phyloP scores from a whole-genome alignment of 768 basidiomycete species.

The Naematelia encephala region DNA sequence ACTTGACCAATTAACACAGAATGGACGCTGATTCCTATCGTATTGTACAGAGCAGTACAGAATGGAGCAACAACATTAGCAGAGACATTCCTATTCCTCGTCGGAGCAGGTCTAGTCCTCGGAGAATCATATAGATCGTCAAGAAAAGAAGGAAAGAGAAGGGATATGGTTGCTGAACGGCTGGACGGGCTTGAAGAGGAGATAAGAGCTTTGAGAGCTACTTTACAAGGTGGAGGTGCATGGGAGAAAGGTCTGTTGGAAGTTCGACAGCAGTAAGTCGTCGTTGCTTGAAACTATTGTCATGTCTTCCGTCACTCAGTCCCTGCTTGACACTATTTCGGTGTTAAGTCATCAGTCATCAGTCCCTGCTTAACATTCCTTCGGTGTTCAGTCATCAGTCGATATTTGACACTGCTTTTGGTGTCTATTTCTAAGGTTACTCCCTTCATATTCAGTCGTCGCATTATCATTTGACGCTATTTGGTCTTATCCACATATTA shows the following conservation, averaged over 20 bases:
- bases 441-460: too few species aligned
- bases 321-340: background rate
- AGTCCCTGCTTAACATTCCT: too few species aligned
- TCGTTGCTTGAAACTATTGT: too few species aligned
- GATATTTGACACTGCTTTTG: too few species aligned
- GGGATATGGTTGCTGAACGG: constrained; percentile 40
- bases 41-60: constrained; percentile 47
- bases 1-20: too few species aligned
- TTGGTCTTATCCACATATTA: too few species aligned
- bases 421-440: too few species aligned
- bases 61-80: constrained; percentile 49
- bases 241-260: constrained; percentile 16
- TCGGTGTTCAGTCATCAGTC: too few species aligned
- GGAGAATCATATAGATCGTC: constrained; percentile 43
- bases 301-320: too few species aligned
- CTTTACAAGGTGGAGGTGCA: constrained; percentile 15
- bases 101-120: constrained; percentile 43
- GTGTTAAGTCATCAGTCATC: too few species aligned
- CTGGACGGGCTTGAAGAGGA: constrained; percentile 37
- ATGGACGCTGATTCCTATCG: too few species aligned
- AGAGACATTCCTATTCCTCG: constrained; percentile 48
- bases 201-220: constrained; percentile 15
- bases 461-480: background rate
- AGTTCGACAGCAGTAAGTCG: constrained; percentile 31
- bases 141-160: constrained; percentile 40